Evolutionary conservation across 768 basidiomycete genomes (phyloP), one percentile per base, ranked within the genome.

Genomic region (Flagelloscypha sp.): DNA sequence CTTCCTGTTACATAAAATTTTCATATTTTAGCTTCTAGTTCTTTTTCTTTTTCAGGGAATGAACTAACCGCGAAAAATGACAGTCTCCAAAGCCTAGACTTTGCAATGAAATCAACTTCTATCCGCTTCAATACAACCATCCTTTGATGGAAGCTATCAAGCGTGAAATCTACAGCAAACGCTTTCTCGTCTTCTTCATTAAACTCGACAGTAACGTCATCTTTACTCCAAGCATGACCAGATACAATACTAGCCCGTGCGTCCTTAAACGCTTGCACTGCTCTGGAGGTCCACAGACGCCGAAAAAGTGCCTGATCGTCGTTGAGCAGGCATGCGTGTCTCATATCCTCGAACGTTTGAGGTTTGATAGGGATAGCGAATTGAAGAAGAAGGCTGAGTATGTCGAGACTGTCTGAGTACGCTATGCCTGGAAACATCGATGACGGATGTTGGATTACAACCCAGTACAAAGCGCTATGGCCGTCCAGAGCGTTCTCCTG

Each of bases 31-130:
- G n/a, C n/a, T n/a, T n/a, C n/a, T n/a, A n/a, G n/a, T n/a, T n/a
- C n/a, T n/a, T n/a, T n/a, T n/a, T n/a, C n/a, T n/a, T n/a, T n/a
- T n/a, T n/a, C n/a, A n/a, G n/a, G n/a, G n/a, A n/a, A n/a, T n/a
- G n/a, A n/a, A n/a, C n/a, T n/a, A n/a, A n/a, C n/a, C n/a, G n/a
- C n/a, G n/a, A n/a, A n/a, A n/a, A n/a, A n/a, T n/a, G n/a, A n/a
- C n/a, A n/a, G n/a, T n/a, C n/a, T n/a, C n/a, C n/a, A n/a, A n/a
- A n/a, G n/a, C n/a, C n/a, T n/a, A n/a, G n/a, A n/a, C n/a, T n/a
- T n/a, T n/a, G 81, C 79, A 36, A 84, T 78, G 41, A 84, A 84
- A 40, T 85, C 81, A 11, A 81, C 48, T 5, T 43, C 47, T 24
- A 83, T 67, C 13, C 57, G 38, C 39, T 70, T 70, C 16, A 71